Conservation (phyloP, 1,284 basidiomycete species). For the Ganoderma boninense region DNA sequence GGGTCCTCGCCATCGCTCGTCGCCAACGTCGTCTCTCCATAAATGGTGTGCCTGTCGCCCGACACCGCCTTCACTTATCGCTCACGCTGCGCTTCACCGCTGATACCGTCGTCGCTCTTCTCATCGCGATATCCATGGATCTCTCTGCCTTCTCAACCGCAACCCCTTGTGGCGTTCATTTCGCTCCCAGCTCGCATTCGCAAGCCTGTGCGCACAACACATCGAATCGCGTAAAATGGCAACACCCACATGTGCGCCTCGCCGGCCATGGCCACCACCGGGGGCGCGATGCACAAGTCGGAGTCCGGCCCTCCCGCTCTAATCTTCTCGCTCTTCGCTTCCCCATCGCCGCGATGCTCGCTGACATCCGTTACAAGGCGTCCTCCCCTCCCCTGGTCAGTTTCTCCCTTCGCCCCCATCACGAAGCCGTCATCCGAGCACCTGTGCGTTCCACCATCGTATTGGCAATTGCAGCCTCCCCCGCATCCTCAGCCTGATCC, state of each 20-base stretch:
- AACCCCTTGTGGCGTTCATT: background rate
- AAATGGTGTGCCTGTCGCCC: slow-evolving; percentile 15
- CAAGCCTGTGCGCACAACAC: background rate
- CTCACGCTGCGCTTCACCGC: background rate
- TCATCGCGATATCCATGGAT: slow-evolving; percentile 1
- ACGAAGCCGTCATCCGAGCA: slow-evolving; percentile 26
- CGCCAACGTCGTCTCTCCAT: slow-evolving; percentile 1
- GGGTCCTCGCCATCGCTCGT: slow-evolving; percentile 4
- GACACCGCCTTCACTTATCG: slow-evolving; percentile 9
- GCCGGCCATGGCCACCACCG: slow-evolving; percentile 7
- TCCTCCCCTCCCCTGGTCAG: background rate
- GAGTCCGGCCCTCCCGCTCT: slow-evolving; percentile 9
- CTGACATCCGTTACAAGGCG: slow-evolving; percentile 15
- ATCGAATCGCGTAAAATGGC: background rate
- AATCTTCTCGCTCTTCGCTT: slow-evolving; percentile 15
- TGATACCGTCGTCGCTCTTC: background rate
- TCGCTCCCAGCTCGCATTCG: background rate
- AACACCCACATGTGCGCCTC: background rate
- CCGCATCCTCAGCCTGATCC: background rate
- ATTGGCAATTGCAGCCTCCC: slow-evolving; percentile 1
- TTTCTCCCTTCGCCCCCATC: slow-evolving; percentile 9
- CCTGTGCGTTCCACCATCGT: background rate
- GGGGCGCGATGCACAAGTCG: background rate
- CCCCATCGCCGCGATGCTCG: slow-evolving; percentile 11
- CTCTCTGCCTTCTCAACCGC: background rate